Conservation (phyloP, 495 filamentous ascomycete genomes). For the Evernia prunastri region DNA sequence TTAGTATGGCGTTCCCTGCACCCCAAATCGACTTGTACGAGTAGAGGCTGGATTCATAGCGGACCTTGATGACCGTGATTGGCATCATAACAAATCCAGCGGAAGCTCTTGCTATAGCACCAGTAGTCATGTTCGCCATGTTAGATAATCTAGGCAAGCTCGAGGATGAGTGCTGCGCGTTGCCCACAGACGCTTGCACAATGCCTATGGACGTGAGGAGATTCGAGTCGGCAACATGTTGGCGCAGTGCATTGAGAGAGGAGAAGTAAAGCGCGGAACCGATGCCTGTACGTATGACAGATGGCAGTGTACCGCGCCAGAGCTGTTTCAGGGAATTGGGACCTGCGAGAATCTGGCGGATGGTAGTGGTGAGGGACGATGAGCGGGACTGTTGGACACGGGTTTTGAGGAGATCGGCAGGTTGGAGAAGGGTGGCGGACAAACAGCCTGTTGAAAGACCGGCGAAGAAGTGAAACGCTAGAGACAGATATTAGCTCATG, state of each 20-base stretch:
- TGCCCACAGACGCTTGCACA: conserved; percentile 10
- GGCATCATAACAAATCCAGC: conserved; percentile 94
- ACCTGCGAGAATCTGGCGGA: conserved; percentile 60
- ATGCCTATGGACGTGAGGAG: conserved; percentile 30
- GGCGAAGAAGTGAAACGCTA: conserved; percentile 75
- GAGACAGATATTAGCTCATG: neutral
- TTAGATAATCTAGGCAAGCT: conserved; percentile 79
- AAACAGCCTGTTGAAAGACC: conserved; percentile 69
- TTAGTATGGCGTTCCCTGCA: conserved; percentile 68
- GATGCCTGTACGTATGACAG: conserved; percentile 83
- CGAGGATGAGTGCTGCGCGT: conserved; percentile 40
- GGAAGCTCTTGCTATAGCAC: conserved; percentile 72
- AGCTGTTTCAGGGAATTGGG: conserved; percentile 62
- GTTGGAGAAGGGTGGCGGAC: conserved; percentile 86
- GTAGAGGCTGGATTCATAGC: conserved; percentile 84
- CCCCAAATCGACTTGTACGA: conserved; percentile 68
- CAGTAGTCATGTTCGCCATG: conserved; percentile 75
- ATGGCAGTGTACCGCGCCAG: conserved; percentile 92
- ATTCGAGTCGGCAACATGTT: conserved; percentile 53
- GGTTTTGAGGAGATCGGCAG: conserved; percentile 92
- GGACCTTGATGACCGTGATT: conserved; percentile 92
- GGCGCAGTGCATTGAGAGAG: conserved; percentile 72
- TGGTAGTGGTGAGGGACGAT: conserved; percentile 59
- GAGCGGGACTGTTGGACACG: conserved; percentile 74
- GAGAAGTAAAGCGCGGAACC: conserved; percentile 95